A percentile compares a stretch with the other conserved stretches of the same genome.
Conservation (phyloP, 164 flowering plant species). For the Vitis rupestris region DNA sequence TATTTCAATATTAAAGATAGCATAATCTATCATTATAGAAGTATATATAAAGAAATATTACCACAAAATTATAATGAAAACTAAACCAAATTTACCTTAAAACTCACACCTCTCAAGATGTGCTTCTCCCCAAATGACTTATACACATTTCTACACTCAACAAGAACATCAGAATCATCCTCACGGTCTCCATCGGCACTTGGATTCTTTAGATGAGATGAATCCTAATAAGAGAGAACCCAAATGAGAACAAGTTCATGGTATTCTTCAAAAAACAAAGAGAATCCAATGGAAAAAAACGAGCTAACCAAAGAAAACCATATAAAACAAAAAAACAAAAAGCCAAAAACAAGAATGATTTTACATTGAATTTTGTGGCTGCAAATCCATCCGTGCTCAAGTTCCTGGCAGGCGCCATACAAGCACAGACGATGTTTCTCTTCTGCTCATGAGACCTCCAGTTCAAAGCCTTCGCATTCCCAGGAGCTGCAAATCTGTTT, state of each 20-base stretch:
- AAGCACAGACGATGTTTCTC: slow-evolving; percentile 49
- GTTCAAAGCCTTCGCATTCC: slow-evolving; percentile 8
- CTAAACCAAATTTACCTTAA: slow-evolving; percentile 60
- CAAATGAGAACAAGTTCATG: background rate
- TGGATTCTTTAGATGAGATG: slow-evolving; percentile 23
- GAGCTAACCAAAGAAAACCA: background rate
- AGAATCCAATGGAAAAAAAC: too few relatives aligned
- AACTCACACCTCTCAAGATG: slow-evolving; percentile 89
- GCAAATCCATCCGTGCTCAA: slow-evolving; percentile 21
- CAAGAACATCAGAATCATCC: slow-evolving; percentile 71
- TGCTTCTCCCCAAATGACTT: slow-evolving; percentile 96
- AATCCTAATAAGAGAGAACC: slow-evolving; percentile 31
- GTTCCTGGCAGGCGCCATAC: slow-evolving; percentile 49
- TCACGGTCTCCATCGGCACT: slow-evolving; percentile 26
- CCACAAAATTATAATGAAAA: background rate
- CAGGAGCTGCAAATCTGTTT: slow-evolving; percentile 7
- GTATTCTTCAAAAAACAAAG: too few relatives aligned
- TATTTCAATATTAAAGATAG: too few relatives aligned
- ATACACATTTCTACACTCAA: slow-evolving; percentile 83
- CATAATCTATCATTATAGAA: too few relatives aligned
- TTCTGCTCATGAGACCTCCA: slow-evolving; percentile 18
- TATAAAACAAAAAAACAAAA: background rate
- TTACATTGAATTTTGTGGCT: slow-evolving; percentile 31
- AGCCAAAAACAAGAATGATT: background rate
- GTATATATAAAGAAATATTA: too few relatives aligned